These are phyloP conservation scores for Balansia obtecta DNA, from an alignment of 2,329 filamentous ascomycete species.

Conservation along the genomic window DNA sequence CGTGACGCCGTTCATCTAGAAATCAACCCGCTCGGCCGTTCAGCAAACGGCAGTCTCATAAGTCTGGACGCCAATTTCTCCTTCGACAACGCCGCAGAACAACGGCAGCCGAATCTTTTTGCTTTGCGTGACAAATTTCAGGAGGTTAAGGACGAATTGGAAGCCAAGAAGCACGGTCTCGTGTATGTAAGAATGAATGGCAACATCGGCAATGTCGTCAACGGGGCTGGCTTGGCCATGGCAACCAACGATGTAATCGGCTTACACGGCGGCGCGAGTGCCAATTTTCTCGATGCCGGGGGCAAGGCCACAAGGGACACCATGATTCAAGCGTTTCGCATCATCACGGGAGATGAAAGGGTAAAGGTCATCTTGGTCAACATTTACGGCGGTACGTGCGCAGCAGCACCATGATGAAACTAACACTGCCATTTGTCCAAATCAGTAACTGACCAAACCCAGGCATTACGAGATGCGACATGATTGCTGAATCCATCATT, in stretches of 20 bases:
- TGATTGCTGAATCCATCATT: conserved; percentile 38
- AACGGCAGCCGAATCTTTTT: conserved; percentile 29
- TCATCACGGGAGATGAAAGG: conserved; percentile 57
- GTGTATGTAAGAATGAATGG: conserved; percentile 57
- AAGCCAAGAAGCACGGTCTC: conserved; percentile 50
- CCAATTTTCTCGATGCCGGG: conserved; percentile 84
- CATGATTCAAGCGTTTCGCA: conserved; percentile 62
- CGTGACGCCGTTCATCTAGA: conserved; percentile 35
- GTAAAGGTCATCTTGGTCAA: conserved; percentile 56
- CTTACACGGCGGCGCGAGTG: conserved; percentile 51
- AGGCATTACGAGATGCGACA: conserved; percentile 37
- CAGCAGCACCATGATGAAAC: background rate
- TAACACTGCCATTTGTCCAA: background rate
- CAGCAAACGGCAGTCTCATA: conserved; percentile 16
- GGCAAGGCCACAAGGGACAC: conserved; percentile 78
- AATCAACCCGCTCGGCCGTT: conserved; percentile 24
- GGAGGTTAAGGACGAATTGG: conserved; percentile 22
- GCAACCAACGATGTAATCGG: conserved; percentile 75
- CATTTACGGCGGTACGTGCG: conserved; percentile 31
- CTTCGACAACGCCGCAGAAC: conserved; percentile 34
- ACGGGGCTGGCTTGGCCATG: conserved; percentile 83
- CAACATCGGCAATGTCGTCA: conserved; percentile 73
- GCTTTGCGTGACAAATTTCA: conserved; percentile 19
- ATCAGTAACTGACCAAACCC: background rate
- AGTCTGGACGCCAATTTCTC: conserved; percentile 27